phyloP scores from a whole-genome alignment of 2,329 filamentous ascomycete genomes.

The Alternaria rosae region DNA sequence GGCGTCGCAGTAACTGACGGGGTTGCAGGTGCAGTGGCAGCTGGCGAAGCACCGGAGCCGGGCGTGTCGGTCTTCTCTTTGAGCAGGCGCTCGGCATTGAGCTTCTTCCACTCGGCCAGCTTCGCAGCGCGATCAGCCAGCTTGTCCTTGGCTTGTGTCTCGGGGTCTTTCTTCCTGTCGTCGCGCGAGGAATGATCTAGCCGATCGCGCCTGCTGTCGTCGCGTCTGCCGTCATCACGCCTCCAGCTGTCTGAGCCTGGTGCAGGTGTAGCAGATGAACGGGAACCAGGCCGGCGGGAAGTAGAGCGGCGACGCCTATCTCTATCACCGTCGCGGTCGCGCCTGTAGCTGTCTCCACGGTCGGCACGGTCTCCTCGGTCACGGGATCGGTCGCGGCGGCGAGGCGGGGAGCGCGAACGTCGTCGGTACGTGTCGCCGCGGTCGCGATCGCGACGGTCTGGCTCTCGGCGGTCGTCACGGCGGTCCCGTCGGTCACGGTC shows the following conservation, averaged over 20 bases:
- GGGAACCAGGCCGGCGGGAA: conserved; percentile 64
- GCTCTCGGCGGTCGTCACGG: conserved; percentile 55
- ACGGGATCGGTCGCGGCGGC: conserved; percentile 21
- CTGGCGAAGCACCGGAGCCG: conserved; percentile 58
- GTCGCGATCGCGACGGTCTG: conserved; percentile 59
- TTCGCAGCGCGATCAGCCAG: conserved; percentile 34
- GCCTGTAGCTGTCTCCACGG: conserved; percentile 67
- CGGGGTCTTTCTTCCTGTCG: conserved; percentile 63
- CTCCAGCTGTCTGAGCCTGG: conserved; percentile 5
- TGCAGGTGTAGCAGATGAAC: conserved; percentile 67
- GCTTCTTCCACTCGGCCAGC: conserved; percentile 86
- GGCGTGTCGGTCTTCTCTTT: conserved; percentile 71
- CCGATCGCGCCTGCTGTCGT: conserved; percentile 29
- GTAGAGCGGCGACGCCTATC: conserved; percentile 75
- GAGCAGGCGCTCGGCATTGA: conserved; percentile 53
- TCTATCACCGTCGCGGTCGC: conserved; percentile 66
- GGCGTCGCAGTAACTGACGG: conserved; percentile 55
- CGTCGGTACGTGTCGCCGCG: conserved; percentile 10
- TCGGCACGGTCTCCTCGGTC: conserved; percentile 45
- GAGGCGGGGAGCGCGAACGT: conserved; percentile 11
- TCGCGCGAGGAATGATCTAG: conserved; percentile 55
- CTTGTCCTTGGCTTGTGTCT: conserved; percentile 34
- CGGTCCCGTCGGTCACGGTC: conserved; percentile 64
- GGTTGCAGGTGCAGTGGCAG: conserved; percentile 74
- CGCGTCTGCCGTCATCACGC: not conserved